Evolutionary conservation across 768 basidiomycete species (phyloP), one percentile per base, ranked within the genome.

Genomic region (Collybia sp.): DNA sequence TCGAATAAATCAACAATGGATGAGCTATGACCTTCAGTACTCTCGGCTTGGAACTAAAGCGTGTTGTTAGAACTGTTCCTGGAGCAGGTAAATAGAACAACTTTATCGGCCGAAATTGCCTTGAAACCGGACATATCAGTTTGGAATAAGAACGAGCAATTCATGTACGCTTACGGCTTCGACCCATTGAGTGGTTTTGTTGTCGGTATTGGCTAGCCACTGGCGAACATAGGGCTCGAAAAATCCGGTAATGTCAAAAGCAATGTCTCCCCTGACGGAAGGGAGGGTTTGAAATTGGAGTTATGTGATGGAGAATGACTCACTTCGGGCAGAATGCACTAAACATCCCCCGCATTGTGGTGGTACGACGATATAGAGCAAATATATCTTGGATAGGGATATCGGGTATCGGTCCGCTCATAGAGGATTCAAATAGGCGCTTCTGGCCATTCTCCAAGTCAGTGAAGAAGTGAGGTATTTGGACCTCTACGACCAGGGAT

Each of bases 1-100:
- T 93, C 93, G 58, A 98, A 97, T 1, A 99, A 74, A 64, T 99
- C 96, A 17, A 93, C 84, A 45, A 99, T 94, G 0, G 95, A 98
- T n/a, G 94, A 93, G 55, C 92, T 95, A 57, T 94, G 90, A 0
- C 88, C 88, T 63, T 89, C 82, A 10, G 72, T 48, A 49, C 88
- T 77, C 67, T 93, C 78, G 46, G 90, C 75, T 71, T 93, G 76
- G 53, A 90, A 91, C 84, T 88, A 51, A 20, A 31, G 6, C 15
- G 40, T 13, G 41, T 30, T 6, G 39, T 25, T 35, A 20, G 34
- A 46, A 39, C 40, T 54, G 19, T 51, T 35, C 45, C 36, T 13
- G 18, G 10, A 13, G 31, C 2, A 17, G 36, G 16, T 31, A 20
- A 31, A 46, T 9, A 13, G 6, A 35, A 31, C 34, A 54, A 59